Evolutionary conservation across 768 basidiomycete species (phyloP).

Genomic region (Heimioporus sp.): DNA sequence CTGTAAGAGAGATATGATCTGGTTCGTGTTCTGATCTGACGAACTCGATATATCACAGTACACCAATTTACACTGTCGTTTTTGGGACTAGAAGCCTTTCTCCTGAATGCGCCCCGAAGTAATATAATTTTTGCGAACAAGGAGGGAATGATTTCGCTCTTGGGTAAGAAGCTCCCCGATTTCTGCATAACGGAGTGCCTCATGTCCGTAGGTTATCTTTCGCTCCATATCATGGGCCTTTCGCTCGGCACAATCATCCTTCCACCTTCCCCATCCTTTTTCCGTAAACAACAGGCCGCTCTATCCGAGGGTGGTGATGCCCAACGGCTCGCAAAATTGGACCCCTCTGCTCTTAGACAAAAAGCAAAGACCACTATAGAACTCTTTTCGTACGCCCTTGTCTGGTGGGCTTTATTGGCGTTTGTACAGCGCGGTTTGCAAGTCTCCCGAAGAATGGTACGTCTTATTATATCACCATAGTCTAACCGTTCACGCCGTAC

Average conservation of each 20-base stretch:
- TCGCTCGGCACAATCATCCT: conserved; percentile 79
- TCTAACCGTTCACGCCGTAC: background rate
- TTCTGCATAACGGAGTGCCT: background rate
- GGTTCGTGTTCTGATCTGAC: background rate
- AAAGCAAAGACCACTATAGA: conserved; percentile 75
- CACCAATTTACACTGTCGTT: conserved; percentile 68
- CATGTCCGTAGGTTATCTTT: conserved; percentile 67
- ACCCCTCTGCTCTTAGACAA: conserved; percentile 44
- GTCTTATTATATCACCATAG: conserved; percentile 20
- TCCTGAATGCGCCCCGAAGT: conserved; percentile 61
- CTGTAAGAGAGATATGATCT: conserved; percentile 37
- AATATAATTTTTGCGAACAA: conserved; percentile 79
- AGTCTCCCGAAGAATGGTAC: conserved; percentile 63
- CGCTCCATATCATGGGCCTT: conserved; percentile 85
- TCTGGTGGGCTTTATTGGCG: conserved; percentile 75
- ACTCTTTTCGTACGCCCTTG: conserved; percentile 67
- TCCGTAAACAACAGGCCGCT: conserved; percentile 47
- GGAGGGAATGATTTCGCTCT: conserved; percentile 83
- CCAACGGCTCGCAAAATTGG: conserved; percentile 3
- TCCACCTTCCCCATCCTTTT: conserved; percentile 74
- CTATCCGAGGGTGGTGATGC: conserved; percentile 9
- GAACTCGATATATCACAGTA: conserved; percentile 38
- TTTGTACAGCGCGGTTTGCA: conserved; percentile 31
- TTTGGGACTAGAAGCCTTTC: conserved; percentile 57
- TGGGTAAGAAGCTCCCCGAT: conserved; percentile 43